Evolutionary conservation across 768 basidiomycete genomes (phyloP), one percentile per base, ranked within the genome.

Genomic region (Termitomyces sp.): DNA sequence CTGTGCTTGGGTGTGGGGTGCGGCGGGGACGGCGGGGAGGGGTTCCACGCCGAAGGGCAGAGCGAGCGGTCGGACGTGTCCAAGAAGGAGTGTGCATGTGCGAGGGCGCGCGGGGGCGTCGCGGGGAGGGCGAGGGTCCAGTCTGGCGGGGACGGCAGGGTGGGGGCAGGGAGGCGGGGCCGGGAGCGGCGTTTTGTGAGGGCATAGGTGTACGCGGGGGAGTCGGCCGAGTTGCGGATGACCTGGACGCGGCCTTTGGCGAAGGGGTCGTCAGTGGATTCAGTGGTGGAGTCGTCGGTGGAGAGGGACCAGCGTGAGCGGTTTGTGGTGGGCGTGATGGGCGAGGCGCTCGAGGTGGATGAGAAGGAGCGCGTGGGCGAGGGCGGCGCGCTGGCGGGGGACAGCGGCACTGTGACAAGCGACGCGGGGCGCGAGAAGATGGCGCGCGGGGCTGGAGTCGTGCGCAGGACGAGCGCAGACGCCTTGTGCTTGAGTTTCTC

Each of bases 211-310:
- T 52, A 51, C 6, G 48, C 14, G 1, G 48, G 49, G 35, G 36
- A 52, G 26, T 52, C 51, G 13, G 56, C 43, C 1, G 65, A 65
- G 35, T 58, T 65, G 7, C 62, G 55, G 10, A 70, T 60, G 56
- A 70, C 60, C 45, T 67, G 60, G 11, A 70, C 63, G 5, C 51
- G 55, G 43, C 62, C 63, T 14, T 70, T 70, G 1, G 67, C 67
- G 30, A 70, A 70, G 0, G 68, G 68, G 54, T 70, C 28, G 14
- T 32, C 68, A 64, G 49, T 64, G 61, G 26, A 54, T 52, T 51
- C 57, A 24, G 52, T 24, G 32, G 48, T 52, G 5, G 61, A 60
- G 10, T 64, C 62, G 54, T 60, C 59, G 2, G 63, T 64, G 50
- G 45, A 64, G 18, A 63, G 57, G 28, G 62, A 63, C 63, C 61